Base-by-base conservation (phyloP, 192 early-diverging fungal species). In the Dimargaris cristalligena region DNA sequence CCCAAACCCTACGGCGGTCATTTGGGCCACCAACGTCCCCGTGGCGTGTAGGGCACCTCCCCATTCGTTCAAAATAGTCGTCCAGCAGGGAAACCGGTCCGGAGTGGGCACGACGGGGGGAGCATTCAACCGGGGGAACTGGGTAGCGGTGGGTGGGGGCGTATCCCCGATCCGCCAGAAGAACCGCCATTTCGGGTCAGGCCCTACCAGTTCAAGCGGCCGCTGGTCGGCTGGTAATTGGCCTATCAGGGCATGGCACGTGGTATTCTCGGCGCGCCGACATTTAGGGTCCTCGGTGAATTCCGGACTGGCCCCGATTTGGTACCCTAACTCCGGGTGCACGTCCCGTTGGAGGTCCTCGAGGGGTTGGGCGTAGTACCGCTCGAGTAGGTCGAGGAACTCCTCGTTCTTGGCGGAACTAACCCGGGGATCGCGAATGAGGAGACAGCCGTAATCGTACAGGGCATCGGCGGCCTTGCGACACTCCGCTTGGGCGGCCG, bases 101-200 rank as follows among this genome's bases (percentile, higher is more conserved):
- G 6, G 50, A 52, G 6, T 14, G 0, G 84, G 82, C 34, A 82
- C 63, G 18, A 86, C 84, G 10, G 77, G 76, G 34, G 65, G 70
- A 14, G 84, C 77, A 59, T 86, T 82, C 32, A 86, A 65, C 56
- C 63, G 72, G 14, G 75, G 67, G 70, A 79, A 86, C 55, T 78
- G 61, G 25, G 84, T 82, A 34, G 63, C 54, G 32, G 63, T 45
- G 3, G 84, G 80, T 11, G 61, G 63, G n/a, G n/a, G n/a, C n/a
- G n/a, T n/a, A 26, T 74, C 70, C 34, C 81, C 84, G 28, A 83
- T 74, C 23, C 80, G 69, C 76, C 79, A 81, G 71, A 83, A 83
- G 69, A 78, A 85, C 55, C 82, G 72, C 84, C 84, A 86, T 63
- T 86, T 86, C 34, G 80, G 80, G 62, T 86, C 84, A 4, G 73